Base-by-base conservation (phyloP, 2,329 filamentous ascomycete genomes). In the Aspergillus terreus region DNA sequence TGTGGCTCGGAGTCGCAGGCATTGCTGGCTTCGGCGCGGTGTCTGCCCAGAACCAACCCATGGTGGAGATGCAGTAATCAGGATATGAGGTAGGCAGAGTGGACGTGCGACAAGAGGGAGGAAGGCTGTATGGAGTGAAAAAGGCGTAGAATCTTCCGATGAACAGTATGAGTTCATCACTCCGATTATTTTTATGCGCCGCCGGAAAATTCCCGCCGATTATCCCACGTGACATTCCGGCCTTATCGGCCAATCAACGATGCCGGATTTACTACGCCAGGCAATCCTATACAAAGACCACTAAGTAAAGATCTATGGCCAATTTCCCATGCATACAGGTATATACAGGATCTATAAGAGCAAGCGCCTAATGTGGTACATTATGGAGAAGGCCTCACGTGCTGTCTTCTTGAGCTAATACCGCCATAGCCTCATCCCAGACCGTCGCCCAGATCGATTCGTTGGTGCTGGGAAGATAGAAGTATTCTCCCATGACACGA, bases 41-140 rank as follows among this genome's bases (percentile, higher is more conserved):
- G 54, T 86, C 82, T 72, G 83, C 82, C 84, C 84, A 87, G 63
- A 87, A 87, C 84, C 84, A 87, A 63, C 84, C 84, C 84, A 87
- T 87, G 52, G 60, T 64, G 54, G 50, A 40, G n/a, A 38, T 38
- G 14, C 14, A n/a, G 12, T 25, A 12, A 47, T 9, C 23, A 27
- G 15, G 9, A 35, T 23, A 6, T 14, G 5, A 19, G n/a, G 30
- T 32, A 42, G 9, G 15, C 15, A 50, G 7, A 41, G 14, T 14
- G 23, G 2, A 23, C 23, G 23, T 23, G 23, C 2, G 12, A 41
- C 23, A 17, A 41, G 6, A 21, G 9, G 1, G 11, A 27, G 10
- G n/a, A 38, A 23, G 23, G 35, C 2, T 38, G 7, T 23, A 36
- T 7, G 27, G 15, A 50, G 15, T 7, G 41, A 14, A 45, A 45